phyloP scores from a whole-genome alignment of 331 rosid genomes.

The Rosa hybrid region DNA sequence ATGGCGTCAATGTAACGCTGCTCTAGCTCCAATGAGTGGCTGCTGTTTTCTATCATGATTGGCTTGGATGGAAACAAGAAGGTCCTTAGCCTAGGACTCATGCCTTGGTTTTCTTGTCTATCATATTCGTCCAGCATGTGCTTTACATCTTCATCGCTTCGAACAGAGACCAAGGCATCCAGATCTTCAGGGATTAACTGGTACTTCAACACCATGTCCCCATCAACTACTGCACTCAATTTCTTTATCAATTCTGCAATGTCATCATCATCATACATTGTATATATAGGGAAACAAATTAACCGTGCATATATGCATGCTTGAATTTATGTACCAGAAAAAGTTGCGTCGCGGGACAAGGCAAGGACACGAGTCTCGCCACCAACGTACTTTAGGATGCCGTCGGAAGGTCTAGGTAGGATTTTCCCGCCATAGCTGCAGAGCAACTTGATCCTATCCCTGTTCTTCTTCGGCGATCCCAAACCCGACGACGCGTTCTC shows the following conservation, averaged over 20 bases:
- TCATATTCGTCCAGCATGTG: conserved; percentile 71
- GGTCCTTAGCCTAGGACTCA: conserved; percentile 47
- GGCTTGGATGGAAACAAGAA: conserved; percentile 62
- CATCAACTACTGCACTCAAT: conserved; percentile 43
- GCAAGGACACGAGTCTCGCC: conserved; percentile 84
- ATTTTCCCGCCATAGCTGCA: conserved; percentile 84
- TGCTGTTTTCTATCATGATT: conserved; percentile 14
- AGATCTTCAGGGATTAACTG: conserved; percentile 59
- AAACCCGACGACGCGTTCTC: not conserved
- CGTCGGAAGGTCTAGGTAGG: conserved; percentile 71
- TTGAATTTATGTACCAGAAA: conserved; percentile 41
- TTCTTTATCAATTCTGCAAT: conserved; percentile 60
- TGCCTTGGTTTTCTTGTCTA: conserved; percentile 48
- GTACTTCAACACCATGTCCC: conserved; percentile 67
- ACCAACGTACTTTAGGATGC: conserved; percentile 72
- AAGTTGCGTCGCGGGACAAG: conserved; percentile 40
- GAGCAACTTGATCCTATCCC: conserved; percentile 53
- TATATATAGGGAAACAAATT: not conserved
- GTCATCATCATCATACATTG: not conserved
- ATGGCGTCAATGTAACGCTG: conserved; percentile 76
- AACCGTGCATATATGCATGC: no score
- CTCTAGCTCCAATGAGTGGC: conserved; percentile 38
- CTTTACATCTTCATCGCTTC: conserved; percentile 64
- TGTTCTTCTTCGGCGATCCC: conserved; percentile 37
- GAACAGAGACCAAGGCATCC: conserved; percentile 59